These are phyloP conservation scores for Betula pendula DNA, from an alignment of 306 rosid species.

Conservation along the genomic window DNA sequence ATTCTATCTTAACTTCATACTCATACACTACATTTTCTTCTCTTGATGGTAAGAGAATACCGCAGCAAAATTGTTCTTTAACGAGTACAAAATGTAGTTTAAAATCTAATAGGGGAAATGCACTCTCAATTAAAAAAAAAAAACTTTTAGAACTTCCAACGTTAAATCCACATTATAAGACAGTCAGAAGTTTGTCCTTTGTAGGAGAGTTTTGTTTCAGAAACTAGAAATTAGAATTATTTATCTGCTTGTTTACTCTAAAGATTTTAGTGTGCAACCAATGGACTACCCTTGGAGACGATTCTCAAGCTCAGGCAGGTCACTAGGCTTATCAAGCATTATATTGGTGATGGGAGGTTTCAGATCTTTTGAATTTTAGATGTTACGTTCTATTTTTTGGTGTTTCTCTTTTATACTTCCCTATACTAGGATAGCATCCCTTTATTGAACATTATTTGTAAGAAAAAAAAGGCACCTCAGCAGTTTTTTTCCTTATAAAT, in stretches of 20 bases:
- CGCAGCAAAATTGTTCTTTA: background rate
- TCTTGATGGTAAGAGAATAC: background rate
- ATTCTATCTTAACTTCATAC: background rate
- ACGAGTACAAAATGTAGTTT: background rate
- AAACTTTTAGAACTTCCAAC: background rate
- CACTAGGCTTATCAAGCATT: background rate
- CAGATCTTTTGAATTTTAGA: background rate
- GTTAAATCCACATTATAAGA: background rate
- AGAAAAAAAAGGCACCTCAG: background rate
- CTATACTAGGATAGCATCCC: background rate
- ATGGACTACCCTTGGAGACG: background rate
- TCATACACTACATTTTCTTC: background rate
- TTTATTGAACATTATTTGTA: no score
- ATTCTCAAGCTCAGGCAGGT: slow-evolving; percentile 4
- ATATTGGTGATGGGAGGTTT: background rate
- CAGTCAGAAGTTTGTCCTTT: background rate
- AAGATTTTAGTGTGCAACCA: background rate
- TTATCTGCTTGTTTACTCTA: no score
- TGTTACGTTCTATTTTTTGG: background rate
- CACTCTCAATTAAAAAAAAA: background rate
- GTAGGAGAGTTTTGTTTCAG: background rate
- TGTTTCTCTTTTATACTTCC: background rate
- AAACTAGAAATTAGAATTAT: no score
- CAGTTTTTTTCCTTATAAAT: background rate
- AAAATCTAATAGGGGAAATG: background rate